Conservation (phyloP, 192 early-diverging fungal species). For the Coemansia asiatica region DNA sequence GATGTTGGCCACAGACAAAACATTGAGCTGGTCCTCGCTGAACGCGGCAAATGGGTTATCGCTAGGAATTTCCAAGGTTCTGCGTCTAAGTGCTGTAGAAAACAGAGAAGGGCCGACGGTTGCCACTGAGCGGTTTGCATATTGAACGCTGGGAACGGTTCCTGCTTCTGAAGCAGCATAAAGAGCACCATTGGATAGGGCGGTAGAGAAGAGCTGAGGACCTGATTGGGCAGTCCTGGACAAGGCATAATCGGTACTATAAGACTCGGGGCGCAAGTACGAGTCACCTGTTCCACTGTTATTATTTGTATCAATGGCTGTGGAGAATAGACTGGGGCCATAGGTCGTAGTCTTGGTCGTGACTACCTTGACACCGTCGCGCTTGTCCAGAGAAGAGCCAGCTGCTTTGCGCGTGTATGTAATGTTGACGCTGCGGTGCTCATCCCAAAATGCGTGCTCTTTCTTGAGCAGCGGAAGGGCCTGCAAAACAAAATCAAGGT, state of each 20-base stretch:
- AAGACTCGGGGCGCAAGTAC: constrained; percentile 26
- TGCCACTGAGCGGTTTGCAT: constrained; percentile 18
- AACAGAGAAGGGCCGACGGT: constrained; percentile 25
- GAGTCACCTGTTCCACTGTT: background rate
- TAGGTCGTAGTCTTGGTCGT: constrained; percentile 24
- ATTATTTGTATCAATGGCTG: background rate
- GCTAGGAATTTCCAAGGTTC: constrained; percentile 20
- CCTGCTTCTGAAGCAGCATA: constrained; percentile 39
- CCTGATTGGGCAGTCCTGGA: constrained; percentile 12
- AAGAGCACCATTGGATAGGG: constrained; percentile 14
- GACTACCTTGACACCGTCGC: constrained; percentile 8
- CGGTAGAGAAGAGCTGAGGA: constrained; percentile 11
- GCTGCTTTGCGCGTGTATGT: constrained; percentile 30
- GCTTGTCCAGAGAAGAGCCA: constrained; percentile 10
- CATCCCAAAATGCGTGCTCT: constrained; percentile 66
- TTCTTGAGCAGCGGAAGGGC: constrained; percentile 62
- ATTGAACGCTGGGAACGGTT: constrained; percentile 37
- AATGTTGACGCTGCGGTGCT: constrained; percentile 52
- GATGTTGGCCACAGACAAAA: constrained; percentile 57
- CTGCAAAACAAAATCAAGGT: constrained; percentile 51
- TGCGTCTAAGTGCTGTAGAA: constrained; percentile 17
- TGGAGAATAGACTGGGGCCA: constrained; percentile 30
- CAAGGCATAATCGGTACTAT: constrained; percentile 14
- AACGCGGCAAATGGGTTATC: constrained; percentile 35
- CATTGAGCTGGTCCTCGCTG: constrained; percentile 25